Evolutionary conservation across 108 stramenopile species (phyloP).

Genomic region (Cafeteria roenbergensis): DNA sequence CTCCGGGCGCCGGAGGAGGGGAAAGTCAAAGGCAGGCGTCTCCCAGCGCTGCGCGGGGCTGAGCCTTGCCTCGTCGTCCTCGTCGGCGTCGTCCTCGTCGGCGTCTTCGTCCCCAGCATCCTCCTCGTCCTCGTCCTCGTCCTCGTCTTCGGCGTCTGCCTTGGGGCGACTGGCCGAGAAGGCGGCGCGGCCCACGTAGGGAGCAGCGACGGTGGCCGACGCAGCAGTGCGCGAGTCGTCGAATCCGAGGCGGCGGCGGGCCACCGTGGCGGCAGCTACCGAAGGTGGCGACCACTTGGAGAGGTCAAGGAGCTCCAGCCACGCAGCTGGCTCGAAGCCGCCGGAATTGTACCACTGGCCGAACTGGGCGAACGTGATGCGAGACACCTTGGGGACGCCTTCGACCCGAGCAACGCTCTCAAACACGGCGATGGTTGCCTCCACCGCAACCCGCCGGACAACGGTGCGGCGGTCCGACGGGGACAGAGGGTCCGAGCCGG

Average conservation of each 20-base stretch:
- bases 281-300: not conserved
- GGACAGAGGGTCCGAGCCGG: no score
- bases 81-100: not conserved
- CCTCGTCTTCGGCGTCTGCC: not conserved
- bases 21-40: not conserved
- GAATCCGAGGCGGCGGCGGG: no score
- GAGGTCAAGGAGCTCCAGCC: conserved; percentile 10
- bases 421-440: no score
- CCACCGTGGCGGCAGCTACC: not conserved
- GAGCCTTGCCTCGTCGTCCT: not conserved
- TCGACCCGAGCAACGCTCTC: not conserved
- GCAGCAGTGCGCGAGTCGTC: no score
- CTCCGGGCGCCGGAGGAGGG: not conserved
- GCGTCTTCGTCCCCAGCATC: not conserved
- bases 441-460: no score
- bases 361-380: not conserved
- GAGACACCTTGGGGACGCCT: not conserved
- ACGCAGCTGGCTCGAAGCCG: not conserved
- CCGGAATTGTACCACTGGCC: not conserved
- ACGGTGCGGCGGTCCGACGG: no score
- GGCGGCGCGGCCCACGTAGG: not conserved
- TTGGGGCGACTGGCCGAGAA: not conserved
- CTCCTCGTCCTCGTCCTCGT: not conserved
- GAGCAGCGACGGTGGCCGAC: not conserved
- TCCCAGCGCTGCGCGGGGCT: not conserved